Evolutionary conservation across 768 basidiomycete species (phyloP).

Genomic region (Lactarius sanguifluus): DNA sequence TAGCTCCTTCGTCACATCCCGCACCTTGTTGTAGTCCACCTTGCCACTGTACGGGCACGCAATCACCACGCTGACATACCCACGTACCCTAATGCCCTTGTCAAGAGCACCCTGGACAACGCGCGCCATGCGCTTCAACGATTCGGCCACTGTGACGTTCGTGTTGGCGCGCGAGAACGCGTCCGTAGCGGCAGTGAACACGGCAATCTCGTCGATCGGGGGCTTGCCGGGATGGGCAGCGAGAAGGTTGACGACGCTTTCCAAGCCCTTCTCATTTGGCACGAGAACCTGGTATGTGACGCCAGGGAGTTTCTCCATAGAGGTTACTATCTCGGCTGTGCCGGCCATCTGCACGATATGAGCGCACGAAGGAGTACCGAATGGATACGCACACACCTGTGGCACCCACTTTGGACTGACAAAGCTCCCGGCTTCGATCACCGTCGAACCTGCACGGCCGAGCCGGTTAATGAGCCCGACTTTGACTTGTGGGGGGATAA

Average conservation of each 20-base stretch:
- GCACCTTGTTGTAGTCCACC: slow-evolving; percentile 62
- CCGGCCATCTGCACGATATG: slow-evolving; percentile 70
- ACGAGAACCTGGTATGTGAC: slow-evolving; percentile 77
- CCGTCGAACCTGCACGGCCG: slow-evolving; percentile 60
- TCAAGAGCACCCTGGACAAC: slow-evolving; percentile 63
- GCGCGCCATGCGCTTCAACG: slow-evolving; percentile 58
- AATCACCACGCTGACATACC: slow-evolving; percentile 83
- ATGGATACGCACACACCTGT: slow-evolving; percentile 51
- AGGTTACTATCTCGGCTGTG: slow-evolving; percentile 68
- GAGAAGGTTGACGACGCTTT: slow-evolving; percentile 62
- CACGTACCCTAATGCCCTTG: slow-evolving; percentile 67
- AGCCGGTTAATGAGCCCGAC: slow-evolving; percentile 78
- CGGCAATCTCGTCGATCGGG: slow-evolving; percentile 77
- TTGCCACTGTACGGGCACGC: slow-evolving; percentile 85
- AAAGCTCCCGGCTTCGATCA: slow-evolving; percentile 85
- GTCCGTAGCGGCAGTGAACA: slow-evolving; percentile 89
- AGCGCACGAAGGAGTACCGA: not conserved
- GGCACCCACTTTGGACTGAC: slow-evolving; percentile 94
- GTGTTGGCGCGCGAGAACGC: slow-evolving; percentile 84
- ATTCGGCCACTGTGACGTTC: slow-evolving; percentile 70
- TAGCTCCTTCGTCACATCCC: slow-evolving; percentile 68
- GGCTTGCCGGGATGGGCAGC: slow-evolving; percentile 41
- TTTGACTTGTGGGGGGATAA: slow-evolving; percentile 72
- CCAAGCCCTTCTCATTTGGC: slow-evolving; percentile 76
- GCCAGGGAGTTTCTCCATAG: slow-evolving; percentile 51